Percentiles rank a stretch among this genome's conserved stretches.
phyloP scores from a whole-genome alignment of 768 basidiomycete species.

The Favolaschia claudopus region DNA sequence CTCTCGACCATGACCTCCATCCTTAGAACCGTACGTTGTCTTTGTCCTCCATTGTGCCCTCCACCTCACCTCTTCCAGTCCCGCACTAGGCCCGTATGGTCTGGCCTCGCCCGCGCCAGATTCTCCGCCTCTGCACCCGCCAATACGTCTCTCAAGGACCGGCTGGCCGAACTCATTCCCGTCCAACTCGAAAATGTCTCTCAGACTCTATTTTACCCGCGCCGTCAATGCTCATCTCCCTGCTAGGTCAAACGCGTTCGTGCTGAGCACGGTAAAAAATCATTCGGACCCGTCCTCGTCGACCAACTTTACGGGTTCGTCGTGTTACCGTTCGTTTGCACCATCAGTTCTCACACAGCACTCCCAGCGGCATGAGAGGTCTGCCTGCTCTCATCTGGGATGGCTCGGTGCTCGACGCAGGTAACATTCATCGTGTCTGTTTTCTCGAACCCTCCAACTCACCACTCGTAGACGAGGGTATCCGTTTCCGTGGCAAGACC shows the following conservation, averaged over 20 bases:
- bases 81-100: constrained; percentile 55
- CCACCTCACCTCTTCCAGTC: constrained; percentile 45
- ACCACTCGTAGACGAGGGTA: constrained; percentile 80
- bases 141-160: constrained; percentile 86
- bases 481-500: constrained; percentile 96
- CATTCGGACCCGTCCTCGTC: constrained; percentile 90
- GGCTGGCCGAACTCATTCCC: constrained; percentile 93
- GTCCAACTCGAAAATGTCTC: constrained; percentile 77
- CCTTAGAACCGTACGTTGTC: constrained; percentile 46
- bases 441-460: constrained; percentile 7
- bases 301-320: constrained; percentile 89
- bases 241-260: constrained; percentile 86
- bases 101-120: constrained; percentile 55
- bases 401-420: constrained; percentile 94
- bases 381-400: constrained; percentile 98
- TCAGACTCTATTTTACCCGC: constrained; percentile 6
- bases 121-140: constrained; percentile 73
- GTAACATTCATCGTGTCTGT: constrained; percentile 42
- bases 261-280: constrained; percentile 88
- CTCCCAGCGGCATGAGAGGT: constrained; percentile 84
- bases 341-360: constrained; percentile 13
- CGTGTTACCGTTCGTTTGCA: neutral
- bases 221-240: constrained; percentile 15
- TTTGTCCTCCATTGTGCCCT: neutral
- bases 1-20: constrained; percentile 51